These are phyloP conservation scores for Pyracantha coccinea DNA, from an alignment of 331 rosid genomes.

Conservation along the genomic window DNA sequence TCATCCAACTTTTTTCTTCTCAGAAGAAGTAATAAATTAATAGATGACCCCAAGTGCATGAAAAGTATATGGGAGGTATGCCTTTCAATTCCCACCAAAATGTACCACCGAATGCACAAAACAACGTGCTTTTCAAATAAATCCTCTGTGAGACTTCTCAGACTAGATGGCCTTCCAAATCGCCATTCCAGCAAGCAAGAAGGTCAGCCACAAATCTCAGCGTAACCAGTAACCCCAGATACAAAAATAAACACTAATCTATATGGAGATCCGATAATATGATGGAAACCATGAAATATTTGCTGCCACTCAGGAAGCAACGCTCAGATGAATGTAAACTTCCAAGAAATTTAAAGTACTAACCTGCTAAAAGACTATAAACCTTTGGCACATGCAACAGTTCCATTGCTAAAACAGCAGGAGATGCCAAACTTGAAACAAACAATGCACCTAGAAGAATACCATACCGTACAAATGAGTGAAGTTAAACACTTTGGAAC, in stretches of 20 bases:
- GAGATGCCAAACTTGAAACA: slow-evolving; percentile 60
- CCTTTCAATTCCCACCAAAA: neutral
- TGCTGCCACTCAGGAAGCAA: neutral
- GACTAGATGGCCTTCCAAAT: neutral
- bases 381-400: slow-evolving; percentile 72
- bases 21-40: neutral
- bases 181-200: neutral
- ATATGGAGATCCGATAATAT: neutral
- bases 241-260: neutral
- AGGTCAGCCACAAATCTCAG: neutral
- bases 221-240: neutral
- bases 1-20: neutral
- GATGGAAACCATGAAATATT: neutral
- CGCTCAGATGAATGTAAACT: neutral
- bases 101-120: neutral
- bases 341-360: slow-evolving; percentile 2
- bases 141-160: neutral
- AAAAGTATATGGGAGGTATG: neutral
- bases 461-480: neutral
- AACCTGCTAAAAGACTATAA: slow-evolving; percentile 60
- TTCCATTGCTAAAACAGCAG: slow-evolving; percentile 40
- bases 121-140: neutral
- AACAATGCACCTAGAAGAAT: slow-evolving; percentile 58
- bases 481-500: neutral
- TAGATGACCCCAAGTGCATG: neutral